Conservation (phyloP, 208 protist genomes). For the Entamoeba moshkovskii region DNA sequence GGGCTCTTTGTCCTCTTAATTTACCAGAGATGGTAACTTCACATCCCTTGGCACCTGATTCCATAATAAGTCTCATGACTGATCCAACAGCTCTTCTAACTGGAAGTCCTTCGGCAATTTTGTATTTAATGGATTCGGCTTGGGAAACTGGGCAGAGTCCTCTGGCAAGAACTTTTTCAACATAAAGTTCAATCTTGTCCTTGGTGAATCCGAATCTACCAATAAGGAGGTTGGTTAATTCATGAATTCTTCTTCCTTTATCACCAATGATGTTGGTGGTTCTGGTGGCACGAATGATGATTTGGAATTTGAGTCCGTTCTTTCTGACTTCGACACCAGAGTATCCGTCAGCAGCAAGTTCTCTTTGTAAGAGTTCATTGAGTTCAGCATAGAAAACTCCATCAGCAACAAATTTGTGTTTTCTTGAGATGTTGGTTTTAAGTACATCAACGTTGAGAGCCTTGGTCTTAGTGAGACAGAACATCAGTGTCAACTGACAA, state of each 20-base stretch:
- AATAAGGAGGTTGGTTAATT: constrained; percentile 84
- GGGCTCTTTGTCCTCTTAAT: constrained; percentile 91
- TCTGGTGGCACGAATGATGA: constrained; percentile 90
- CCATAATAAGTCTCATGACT: constrained; percentile 93
- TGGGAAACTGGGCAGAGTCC: constrained; percentile 78
- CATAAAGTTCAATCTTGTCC: constrained; percentile 77
- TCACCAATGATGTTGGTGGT: constrained; percentile 83
- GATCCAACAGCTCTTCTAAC: constrained; percentile 89
- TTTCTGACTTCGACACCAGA: constrained; percentile 55
- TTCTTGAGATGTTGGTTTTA: not conserved
- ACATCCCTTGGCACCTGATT: constrained; percentile 85
- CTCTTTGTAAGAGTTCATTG: constrained; percentile 92
- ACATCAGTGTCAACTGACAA: not conserved
- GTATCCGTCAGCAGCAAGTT: constrained; percentile 86
- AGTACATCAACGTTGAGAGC: not conserved
- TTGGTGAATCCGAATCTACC: constrained; percentile 89
- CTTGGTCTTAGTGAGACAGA: not conserved
- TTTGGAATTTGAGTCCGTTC: constrained; percentile 81
- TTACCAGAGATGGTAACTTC: constrained; percentile 96
- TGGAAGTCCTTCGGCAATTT: constrained; percentile 86
- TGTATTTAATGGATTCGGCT: constrained; percentile 87
- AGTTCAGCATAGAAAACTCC: constrained; percentile 97
- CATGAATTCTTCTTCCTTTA: constrained; percentile 83
- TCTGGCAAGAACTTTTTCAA: constrained; percentile 79
- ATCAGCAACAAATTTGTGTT: constrained; percentile 2